Conservation (phyloP, 2,329 filamentous ascomycete species). For the Paracoccidioides lutzii region DNA sequence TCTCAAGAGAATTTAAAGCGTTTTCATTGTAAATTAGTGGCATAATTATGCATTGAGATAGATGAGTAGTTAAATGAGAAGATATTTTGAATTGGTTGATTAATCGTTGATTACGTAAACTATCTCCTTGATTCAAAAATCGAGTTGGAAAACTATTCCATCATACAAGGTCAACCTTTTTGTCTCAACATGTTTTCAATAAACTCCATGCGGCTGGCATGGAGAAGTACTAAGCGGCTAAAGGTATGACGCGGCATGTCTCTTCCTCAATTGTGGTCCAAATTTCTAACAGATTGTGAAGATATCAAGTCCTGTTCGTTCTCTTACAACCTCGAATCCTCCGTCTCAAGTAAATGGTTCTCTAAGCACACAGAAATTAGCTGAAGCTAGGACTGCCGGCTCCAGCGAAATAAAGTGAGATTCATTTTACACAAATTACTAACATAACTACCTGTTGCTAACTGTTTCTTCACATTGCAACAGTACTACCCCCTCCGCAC, state of each 20-base stretch:
- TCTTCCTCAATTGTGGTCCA: conserved; percentile 8
- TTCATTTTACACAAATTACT: background rate
- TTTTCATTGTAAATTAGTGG: too few species aligned
- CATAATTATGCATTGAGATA: too few species aligned
- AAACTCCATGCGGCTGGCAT: conserved; percentile 13
- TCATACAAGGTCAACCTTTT: background rate
- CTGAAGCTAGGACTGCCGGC: background rate
- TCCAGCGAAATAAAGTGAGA: background rate
- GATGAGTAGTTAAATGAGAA: too few species aligned
- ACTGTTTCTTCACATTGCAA: background rate
- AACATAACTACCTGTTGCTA: background rate
- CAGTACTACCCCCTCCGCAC: background rate
- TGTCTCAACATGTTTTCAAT: conserved; percentile 15
- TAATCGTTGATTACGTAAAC: too few species aligned
- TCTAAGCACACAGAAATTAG: background rate
- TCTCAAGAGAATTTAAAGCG: too few species aligned
- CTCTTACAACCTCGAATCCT: background rate
- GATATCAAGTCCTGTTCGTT: background rate
- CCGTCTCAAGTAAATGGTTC: background rate
- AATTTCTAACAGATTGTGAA: background rate
- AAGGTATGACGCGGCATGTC: conserved; percentile 13
- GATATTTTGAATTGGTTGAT: too few species aligned
- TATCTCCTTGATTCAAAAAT: too few species aligned
- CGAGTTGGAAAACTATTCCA: too few species aligned
- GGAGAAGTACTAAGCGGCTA: conserved; percentile 13